phyloP scores from a whole-genome alignment of 228 moss, liverwort and hornwort species.

The Sphagnum magellanicum region DNA sequence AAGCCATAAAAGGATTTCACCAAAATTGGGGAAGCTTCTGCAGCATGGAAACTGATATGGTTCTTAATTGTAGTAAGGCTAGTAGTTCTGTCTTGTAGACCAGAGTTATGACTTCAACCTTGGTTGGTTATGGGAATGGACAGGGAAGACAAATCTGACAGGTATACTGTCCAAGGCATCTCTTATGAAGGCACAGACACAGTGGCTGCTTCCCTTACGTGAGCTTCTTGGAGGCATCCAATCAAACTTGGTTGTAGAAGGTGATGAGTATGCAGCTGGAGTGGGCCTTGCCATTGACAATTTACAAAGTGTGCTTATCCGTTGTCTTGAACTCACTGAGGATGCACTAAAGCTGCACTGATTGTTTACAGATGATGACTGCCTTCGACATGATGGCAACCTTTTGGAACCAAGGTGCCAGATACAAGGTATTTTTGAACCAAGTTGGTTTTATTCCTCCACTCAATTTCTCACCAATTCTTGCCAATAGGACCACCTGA shows the following conservation, averaged over 20 bases:
- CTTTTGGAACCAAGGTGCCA: too few species aligned
- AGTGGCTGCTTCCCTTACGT: slow-evolving; percentile 50
- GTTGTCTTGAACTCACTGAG: slow-evolving; percentile 52
- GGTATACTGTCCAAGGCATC: slow-evolving; percentile 25
- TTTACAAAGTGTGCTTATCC: slow-evolving; percentile 32
- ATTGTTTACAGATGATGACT: too few species aligned
- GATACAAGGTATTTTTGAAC: too few species aligned
- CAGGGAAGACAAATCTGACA: slow-evolving; percentile 51
- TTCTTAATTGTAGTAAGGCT: too few species aligned
- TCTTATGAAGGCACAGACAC: slow-evolving; percentile 24
- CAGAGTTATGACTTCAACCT: too few species aligned
- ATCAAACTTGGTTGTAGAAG: slow-evolving; percentile 16
- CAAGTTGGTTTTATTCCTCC: too few species aligned
- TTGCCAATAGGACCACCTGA: too few species aligned
- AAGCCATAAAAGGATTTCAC: neutral
- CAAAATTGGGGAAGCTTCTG: neutral
- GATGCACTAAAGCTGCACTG: slow-evolving; percentile 9
- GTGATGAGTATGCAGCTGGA: slow-evolving; percentile 19
- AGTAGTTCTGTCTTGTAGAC: too few species aligned
- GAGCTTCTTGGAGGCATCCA: slow-evolving; percentile 35
- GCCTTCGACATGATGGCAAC: too few species aligned
- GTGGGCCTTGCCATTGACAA: slow-evolving; percentile 31
- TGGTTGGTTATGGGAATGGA: neutral
- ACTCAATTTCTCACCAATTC: too few species aligned
- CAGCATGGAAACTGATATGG: neutral